A percentile compares a stretch with the other conserved stretches of the same genome.
Evolutionary conservation across 352 stramenopile species (phyloP).

Genomic region (Pythium guiyangense): DNA sequence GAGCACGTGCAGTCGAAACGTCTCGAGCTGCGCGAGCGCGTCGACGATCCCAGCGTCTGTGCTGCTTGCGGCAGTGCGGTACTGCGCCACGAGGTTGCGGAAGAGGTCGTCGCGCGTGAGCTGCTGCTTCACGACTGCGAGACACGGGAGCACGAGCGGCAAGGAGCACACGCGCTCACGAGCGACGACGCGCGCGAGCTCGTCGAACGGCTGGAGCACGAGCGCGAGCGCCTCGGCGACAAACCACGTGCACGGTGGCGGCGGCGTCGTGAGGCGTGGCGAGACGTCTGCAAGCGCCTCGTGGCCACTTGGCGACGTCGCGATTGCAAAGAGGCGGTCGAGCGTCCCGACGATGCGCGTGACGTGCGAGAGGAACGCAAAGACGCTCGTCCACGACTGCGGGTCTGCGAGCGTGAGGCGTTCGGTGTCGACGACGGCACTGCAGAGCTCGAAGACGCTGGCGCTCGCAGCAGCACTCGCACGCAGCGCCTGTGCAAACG

Average conservation of each 20-base stretch:
- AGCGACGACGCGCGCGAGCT: slow-evolving; percentile 32
- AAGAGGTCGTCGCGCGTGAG: slow-evolving; percentile 25
- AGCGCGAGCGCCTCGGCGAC: slow-evolving; percentile 35
- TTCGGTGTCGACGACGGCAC: not conserved
- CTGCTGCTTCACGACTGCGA: slow-evolving; percentile 28
- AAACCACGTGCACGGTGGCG: slow-evolving; percentile 18
- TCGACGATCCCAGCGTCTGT: slow-evolving; percentile 2
- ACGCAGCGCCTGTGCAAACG: slow-evolving; percentile 2
- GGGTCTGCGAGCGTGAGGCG: not conserved
- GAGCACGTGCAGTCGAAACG: slow-evolving; percentile 12
- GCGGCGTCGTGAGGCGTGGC: slow-evolving; percentile 3
- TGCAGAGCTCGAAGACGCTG: slow-evolving; percentile 3
- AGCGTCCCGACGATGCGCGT: slow-evolving; percentile 11
- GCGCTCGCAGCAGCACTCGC: not conserved
- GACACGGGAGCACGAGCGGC: slow-evolving; percentile 32
- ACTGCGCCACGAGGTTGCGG: slow-evolving; percentile 15
- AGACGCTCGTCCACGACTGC: slow-evolving; percentile 19
- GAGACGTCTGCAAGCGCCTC: not conserved
- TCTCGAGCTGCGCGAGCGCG: slow-evolving; percentile 8
- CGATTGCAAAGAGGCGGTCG: slow-evolving; percentile 15
- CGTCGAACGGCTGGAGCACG: slow-evolving; percentile 34
- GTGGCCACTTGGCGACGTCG: slow-evolving; percentile 3
- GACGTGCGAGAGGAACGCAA: slow-evolving; percentile 16
- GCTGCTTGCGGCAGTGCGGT: not conserved
- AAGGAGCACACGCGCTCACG: slow-evolving; percentile 29